Evolutionary conservation across 306 rosid species (phyloP).

Genomic region (Glycine latifolia): DNA sequence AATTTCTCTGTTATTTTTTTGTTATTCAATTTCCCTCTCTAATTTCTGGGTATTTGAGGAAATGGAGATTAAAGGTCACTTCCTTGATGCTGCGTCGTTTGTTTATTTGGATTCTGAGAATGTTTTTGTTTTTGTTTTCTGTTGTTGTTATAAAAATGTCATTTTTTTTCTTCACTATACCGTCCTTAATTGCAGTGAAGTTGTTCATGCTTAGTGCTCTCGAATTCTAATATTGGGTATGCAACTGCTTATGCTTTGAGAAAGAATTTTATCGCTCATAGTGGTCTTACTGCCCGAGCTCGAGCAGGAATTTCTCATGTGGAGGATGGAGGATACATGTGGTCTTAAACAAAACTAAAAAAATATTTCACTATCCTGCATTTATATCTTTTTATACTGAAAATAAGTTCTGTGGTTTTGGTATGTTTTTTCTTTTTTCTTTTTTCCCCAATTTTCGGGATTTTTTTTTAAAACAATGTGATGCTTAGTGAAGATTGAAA

Average conservation of each 20-base stretch:
- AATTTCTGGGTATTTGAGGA: constrained; percentile 19
- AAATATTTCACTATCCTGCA: neutral
- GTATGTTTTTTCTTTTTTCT: too few species aligned
- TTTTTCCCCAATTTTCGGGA: neutral
- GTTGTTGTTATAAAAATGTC: neutral
- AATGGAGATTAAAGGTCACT: constrained; percentile 9
- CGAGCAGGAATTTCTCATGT: too few species aligned
- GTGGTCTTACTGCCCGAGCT: too few species aligned
- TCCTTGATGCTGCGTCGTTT: neutral
- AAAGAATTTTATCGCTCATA: too few species aligned
- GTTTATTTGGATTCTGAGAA: neutral
- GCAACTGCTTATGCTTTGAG: too few species aligned
- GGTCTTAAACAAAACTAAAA: neutral
- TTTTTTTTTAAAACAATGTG: neutral
- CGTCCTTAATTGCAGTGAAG: neutral
- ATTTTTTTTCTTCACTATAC: neutral
- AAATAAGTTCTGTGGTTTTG: neutral
- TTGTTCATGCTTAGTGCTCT: neutral
- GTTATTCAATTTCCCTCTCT: neutral
- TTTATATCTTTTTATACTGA: neutral
- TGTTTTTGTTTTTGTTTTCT: neutral
- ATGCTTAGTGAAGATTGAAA: neutral
- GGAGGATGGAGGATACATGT: too few species aligned
- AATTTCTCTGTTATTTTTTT: neutral
- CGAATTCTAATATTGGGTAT: neutral